These are phyloP conservation scores for Cytospora chrysosperma DNA, from an alignment of 2,329 filamentous ascomycete species.

Conservation along the genomic window DNA sequence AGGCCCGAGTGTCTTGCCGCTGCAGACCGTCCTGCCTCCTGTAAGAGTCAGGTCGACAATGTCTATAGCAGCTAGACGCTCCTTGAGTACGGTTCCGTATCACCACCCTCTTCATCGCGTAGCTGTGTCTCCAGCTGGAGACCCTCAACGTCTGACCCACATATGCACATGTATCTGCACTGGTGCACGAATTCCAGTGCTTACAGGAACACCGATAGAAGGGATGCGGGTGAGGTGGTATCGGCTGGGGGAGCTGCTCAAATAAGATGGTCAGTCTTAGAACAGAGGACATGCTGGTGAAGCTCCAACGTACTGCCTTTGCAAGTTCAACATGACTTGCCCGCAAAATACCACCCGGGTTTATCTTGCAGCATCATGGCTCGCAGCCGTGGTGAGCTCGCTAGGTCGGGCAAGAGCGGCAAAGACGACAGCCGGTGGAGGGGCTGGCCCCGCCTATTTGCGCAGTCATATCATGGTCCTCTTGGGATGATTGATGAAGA, in stretches of 20 bases:
- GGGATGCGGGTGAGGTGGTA: too few species aligned
- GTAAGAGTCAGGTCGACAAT: slow-evolving; percentile 70
- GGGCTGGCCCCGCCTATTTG: neutral
- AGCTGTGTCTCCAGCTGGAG: slow-evolving; percentile 70
- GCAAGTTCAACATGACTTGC: neutral
- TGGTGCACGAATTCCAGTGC: slow-evolving; percentile 70
- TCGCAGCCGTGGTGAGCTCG: neutral
- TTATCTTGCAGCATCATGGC: neutral
- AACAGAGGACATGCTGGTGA: neutral
- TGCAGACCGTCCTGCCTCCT: slow-evolving; percentile 68
- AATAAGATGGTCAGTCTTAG: neutral
- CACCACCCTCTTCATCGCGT: slow-evolving; percentile 36
- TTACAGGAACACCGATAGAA: too few species aligned
- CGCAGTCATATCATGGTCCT: neutral
- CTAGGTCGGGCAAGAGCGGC: neutral
- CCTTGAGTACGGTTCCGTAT: slow-evolving; percentile 47
- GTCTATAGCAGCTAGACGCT: slow-evolving; percentile 63
- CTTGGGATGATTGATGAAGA: neutral
- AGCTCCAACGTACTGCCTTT: neutral
- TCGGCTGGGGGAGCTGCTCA: neutral
- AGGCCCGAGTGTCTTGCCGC: slow-evolving; percentile 62
- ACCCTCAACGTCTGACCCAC: slow-evolving; percentile 57
- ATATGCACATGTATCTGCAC: slow-evolving; percentile 65
- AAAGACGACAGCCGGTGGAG: neutral
- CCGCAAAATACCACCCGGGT: neutral